Evolutionary conservation across 345 rosid genomes (phyloP).

Genomic region (Theobroma cacao): DNA sequence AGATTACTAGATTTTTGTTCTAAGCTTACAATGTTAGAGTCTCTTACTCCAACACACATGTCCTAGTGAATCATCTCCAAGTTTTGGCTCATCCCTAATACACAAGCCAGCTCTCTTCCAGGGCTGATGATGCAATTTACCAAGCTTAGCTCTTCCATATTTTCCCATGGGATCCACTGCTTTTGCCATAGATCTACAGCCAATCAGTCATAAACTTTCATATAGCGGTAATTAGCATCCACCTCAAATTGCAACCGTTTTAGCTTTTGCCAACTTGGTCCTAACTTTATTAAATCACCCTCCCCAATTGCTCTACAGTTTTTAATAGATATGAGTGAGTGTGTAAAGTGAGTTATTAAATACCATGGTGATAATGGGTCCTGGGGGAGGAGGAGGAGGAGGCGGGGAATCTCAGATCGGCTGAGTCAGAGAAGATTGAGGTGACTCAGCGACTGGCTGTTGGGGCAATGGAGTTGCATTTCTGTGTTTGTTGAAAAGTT

Average conservation of each 20-base stretch:
- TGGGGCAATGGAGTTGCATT: conserved; percentile 7
- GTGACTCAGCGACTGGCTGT: conserved; percentile 3
- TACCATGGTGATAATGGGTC: conserved; percentile 17
- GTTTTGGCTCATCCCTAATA: conserved; percentile 63
- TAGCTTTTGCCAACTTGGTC: conserved; percentile 65
- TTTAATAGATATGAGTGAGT: conserved; percentile 54
- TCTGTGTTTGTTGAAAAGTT: conserved; percentile 23
- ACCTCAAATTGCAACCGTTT: conserved; percentile 70
- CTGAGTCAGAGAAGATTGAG: not conserved
- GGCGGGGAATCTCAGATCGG: conserved; percentile 5
- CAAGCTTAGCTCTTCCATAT: conserved; percentile 65
- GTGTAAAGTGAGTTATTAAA: not conserved
- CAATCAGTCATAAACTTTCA: conserved; percentile 68
- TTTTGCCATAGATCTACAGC: conserved; percentile 70
- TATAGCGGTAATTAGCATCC: conserved; percentile 81
- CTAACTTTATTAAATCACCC: conserved; percentile 74
- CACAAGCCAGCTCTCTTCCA: conserved; percentile 83
- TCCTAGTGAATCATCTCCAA: conserved; percentile 80
- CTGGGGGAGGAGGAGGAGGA: conserved; percentile 6
- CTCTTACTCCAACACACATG: conserved; percentile 84
- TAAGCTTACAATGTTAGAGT: conserved; percentile 58
- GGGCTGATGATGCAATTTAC: conserved; percentile 77
- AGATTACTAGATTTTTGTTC: conserved; percentile 61
- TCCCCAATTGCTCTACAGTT: conserved; percentile 81
- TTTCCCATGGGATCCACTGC: conserved; percentile 68